Evolutionary conservation across 106 monocot genomes (phyloP).

Genomic region (Acorus gramineus): DNA sequence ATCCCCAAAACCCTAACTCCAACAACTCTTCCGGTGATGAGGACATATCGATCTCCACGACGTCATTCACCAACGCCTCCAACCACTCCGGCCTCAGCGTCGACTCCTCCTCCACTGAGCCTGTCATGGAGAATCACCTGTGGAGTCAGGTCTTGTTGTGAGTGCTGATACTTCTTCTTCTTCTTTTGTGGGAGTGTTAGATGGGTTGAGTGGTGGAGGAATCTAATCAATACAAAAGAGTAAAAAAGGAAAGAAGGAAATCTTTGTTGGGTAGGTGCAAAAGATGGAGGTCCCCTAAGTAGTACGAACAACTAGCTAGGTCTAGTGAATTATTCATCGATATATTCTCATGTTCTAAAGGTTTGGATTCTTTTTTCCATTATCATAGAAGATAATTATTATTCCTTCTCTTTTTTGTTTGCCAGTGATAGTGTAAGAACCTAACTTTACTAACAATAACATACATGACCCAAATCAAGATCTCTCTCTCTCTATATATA

Average conservation of each 20-base stretch:
- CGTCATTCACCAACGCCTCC: slow-evolving; percentile 39
- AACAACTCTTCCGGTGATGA: slow-evolving; percentile 31
- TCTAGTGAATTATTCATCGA: too few relatives aligned
- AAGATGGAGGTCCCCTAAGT: slow-evolving; percentile 2
- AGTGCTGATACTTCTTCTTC: slow-evolving; percentile 21
- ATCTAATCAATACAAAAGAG: neutral
- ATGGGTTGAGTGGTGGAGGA: slow-evolving; percentile 6
- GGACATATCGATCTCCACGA: slow-evolving; percentile 37
- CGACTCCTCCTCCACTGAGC: slow-evolving; percentile 32
- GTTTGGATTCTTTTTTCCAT: too few relatives aligned
- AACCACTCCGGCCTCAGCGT: slow-evolving; percentile 39
- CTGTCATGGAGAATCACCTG: slow-evolving; percentile 39
- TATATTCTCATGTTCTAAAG: neutral
- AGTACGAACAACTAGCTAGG: too few relatives aligned
- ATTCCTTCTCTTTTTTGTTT: too few relatives aligned
- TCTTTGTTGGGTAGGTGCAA: slow-evolving; percentile 4
- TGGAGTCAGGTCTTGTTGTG: slow-evolving; percentile 85
- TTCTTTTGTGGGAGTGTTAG: neutral
- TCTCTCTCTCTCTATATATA: too few relatives aligned
- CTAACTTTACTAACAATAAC: too few relatives aligned
- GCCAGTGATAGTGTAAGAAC: too few relatives aligned
- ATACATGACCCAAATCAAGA: too few relatives aligned
- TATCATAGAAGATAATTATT: too few relatives aligned
- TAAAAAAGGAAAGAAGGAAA: neutral
- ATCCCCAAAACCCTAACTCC: slow-evolving; percentile 17